A percentile compares a stretch with the other conserved stretches of the same genome.
Conservation (phyloP, 1,139 yeast genomes). For the Blastobotrys raffinosifermentans region DNA sequence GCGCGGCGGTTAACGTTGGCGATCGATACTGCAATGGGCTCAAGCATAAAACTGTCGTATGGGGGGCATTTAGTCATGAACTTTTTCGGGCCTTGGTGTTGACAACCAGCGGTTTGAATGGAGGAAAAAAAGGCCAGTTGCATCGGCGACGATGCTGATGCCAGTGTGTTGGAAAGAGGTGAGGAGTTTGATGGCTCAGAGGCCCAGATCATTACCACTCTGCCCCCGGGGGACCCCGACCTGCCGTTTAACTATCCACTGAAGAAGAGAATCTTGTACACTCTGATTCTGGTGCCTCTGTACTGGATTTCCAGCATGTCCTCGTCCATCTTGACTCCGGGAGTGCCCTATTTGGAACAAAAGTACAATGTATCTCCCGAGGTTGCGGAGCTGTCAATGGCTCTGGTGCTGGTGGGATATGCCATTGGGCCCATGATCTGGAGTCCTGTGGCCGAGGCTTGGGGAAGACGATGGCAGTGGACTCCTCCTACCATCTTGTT, state of each 20-base stretch:
- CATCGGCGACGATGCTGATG: too few species aligned
- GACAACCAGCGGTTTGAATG: too few species aligned
- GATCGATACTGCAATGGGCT: neutral
- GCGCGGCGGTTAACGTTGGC: neutral
- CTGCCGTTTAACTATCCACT: too few species aligned
- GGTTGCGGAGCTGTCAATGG: conserved; percentile 1
- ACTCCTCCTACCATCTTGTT: neutral
- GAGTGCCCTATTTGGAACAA: conserved; percentile 38
- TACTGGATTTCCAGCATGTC: too few species aligned
- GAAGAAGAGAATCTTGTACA: too few species aligned
- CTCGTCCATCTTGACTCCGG: conserved; percentile 58
- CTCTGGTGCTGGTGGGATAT: conserved; percentile 3
- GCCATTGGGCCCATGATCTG: conserved; percentile 4
- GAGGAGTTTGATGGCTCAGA: too few species aligned
- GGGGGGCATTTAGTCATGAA: neutral
- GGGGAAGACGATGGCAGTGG: conserved; percentile 1
- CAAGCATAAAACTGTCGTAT: neutral
- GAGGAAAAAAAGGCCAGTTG: too few species aligned
- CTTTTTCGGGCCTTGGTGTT: too few species aligned
- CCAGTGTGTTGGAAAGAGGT: too few species aligned
- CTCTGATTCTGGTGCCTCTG: too few species aligned
- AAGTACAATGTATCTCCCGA: conserved; percentile 40
- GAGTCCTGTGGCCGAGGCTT: conserved; percentile 4
- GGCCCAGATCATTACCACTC: too few species aligned
- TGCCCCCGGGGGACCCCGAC: too few species aligned